phyloP scores from a whole-genome alignment of 768 basidiomycete species.

The Hydnomerulius pinastri region DNA sequence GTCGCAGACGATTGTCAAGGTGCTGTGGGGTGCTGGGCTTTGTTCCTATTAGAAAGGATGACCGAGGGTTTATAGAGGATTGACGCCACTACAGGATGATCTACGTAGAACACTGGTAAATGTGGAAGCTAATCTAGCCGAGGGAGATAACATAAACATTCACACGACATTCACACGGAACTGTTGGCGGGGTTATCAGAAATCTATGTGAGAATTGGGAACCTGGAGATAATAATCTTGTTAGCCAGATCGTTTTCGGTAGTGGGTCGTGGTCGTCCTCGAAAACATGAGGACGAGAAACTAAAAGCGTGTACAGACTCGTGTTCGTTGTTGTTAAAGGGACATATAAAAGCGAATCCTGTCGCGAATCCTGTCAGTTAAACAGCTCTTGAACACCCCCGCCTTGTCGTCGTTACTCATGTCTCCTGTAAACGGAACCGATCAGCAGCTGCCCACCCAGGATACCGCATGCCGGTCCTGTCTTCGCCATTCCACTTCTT shows the following conservation, averaged over 20 bases:
- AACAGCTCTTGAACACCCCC: not conserved
- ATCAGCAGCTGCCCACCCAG: constrained; percentile 37
- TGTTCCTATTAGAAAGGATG: not conserved
- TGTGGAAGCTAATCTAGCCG: constrained; percentile 2
- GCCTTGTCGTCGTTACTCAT: constrained; percentile 24
- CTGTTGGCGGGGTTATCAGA: too few relatives aligned
- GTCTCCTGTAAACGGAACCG: constrained; percentile 38
- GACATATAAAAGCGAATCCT: constrained; percentile 5
- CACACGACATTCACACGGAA: too few relatives aligned
- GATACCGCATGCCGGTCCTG: constrained; percentile 40
- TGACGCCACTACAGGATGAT: not conserved
- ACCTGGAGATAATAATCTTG: not conserved
- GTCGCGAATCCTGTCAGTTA: not conserved
- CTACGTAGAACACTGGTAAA: not conserved
- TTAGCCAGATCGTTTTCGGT: not conserved
- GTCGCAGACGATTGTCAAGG: constrained; percentile 33
- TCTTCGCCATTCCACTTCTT: constrained; percentile 33
- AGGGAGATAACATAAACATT: not conserved
- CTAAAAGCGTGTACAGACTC: constrained; percentile 9
- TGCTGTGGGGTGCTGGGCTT: constrained; percentile 1
- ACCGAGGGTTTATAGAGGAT: constrained; percentile 1
- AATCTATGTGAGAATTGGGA: not conserved
- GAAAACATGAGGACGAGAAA: constrained; percentile 12
- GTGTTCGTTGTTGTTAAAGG: constrained; percentile 10
- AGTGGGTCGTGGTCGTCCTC: not conserved